Evolutionary conservation across 371 early-diverging fungal genomes (phyloP).

Genomic region (Mortierella sp.): DNA sequence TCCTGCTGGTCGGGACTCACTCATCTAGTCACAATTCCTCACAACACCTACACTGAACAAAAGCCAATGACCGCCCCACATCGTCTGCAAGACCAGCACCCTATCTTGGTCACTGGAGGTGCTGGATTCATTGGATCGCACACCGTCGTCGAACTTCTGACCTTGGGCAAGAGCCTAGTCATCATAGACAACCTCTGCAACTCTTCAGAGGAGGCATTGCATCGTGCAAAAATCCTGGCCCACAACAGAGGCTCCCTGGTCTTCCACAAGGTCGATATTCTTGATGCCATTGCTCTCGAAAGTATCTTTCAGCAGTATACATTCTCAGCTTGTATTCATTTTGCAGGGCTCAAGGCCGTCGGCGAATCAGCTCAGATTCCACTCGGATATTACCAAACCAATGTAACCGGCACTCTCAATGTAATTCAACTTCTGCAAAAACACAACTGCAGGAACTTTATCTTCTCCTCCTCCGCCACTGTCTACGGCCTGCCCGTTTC

Average conservation of each 20-base stretch:
- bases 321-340: conserved; percentile 89
- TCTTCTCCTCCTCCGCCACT: conserved; percentile 92
- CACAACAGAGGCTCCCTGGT: conserved; percentile 66
- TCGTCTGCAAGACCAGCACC: conserved; percentile 19
- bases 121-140: conserved; percentile 93
- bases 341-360: conserved; percentile 93
- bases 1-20: conserved; percentile 26
- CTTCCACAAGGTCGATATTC: conserved; percentile 73
- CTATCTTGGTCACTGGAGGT: conserved; percentile 82
- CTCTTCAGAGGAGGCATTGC: conserved; percentile 64
- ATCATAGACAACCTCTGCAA: conserved; percentile 89
- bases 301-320: conserved; percentile 73
- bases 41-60: conserved; percentile 13
- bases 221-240: conserved; percentile 77
- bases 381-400: conserved; percentile 90
- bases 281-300: conserved; percentile 55
- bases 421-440: conserved; percentile 77
- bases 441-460: conserved; percentile 76
- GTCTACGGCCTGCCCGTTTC: conserved; percentile 78
- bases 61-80: conserved; percentile 12
- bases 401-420: conserved; percentile 84
- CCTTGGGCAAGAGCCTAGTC: conserved; percentile 77
- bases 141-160: conserved; percentile 87
- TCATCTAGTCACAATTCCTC: background rate
- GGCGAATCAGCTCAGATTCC: conserved; percentile 87